phyloP scores from a whole-genome alignment of 108 stramenopile species.

The Nannochloropsis oceanica region DNA sequence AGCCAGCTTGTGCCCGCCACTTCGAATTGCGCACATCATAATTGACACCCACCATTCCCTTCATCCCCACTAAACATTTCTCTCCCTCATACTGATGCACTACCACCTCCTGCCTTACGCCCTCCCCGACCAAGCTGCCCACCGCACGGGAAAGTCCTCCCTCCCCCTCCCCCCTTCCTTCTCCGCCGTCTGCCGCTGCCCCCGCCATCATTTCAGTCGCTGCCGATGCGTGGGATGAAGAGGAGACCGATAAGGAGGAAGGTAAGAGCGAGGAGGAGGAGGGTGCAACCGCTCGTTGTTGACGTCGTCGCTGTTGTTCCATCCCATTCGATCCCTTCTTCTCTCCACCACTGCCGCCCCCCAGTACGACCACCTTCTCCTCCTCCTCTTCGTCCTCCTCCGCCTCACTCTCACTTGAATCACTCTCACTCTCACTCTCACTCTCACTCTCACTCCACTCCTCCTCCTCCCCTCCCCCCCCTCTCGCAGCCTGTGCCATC shows the following conservation, averaged over 20 bases:
- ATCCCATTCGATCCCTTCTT: no score
- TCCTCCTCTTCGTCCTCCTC: background rate
- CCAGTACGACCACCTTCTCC: no score
- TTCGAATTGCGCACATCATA: background rate
- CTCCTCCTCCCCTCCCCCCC: background rate
- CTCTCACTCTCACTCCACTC: background rate
- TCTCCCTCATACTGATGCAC: background rate
- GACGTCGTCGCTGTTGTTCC: no score
- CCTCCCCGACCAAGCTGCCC: background rate
- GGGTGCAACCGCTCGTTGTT: no score
- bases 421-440: background rate
- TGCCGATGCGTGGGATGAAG: no score
- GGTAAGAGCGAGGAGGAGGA: no score
- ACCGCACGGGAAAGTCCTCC: no score
- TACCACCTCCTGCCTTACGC: background rate
- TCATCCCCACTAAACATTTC: background rate
- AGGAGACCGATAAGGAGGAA: no score
- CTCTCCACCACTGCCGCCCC: no score
- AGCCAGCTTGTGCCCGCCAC: background rate
- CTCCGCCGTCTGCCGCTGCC: no score
- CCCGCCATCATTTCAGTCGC: no score
- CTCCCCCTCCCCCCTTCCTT: no score
- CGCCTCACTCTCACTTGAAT: background rate
- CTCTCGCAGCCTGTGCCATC: background rate
- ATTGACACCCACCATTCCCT: background rate